These are phyloP conservation scores for Hamamelis virginiana DNA, from an alignment of 164 flowering plant genomes.

Conservation along the genomic window DNA sequence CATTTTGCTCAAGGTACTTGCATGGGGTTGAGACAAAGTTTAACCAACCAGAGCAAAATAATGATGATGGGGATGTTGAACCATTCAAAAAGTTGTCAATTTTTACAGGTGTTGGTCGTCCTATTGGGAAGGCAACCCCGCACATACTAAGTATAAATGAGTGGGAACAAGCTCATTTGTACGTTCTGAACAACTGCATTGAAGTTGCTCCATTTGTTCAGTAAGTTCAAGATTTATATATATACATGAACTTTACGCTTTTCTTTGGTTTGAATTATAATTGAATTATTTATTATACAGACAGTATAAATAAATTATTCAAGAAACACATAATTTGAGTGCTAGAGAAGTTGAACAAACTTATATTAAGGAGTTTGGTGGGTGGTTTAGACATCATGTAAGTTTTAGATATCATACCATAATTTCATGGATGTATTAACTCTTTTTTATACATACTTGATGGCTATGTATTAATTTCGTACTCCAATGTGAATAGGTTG, in stretches of 20 bases:
- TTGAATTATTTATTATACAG: too few relatives aligned
- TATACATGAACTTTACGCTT: too few relatives aligned
- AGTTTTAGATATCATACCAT: neutral
- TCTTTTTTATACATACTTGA: neutral
- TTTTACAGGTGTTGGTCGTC: neutral
- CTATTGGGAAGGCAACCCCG: neutral
- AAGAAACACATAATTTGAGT: too few relatives aligned
- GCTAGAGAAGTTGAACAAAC: neutral
- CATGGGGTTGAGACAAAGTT: slow-evolving; percentile 4
- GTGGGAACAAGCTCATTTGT: too few relatives aligned
- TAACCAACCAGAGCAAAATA: slow-evolving; percentile 5
- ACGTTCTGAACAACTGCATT: too few relatives aligned
- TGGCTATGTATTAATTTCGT: neutral
- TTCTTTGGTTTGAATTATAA: too few relatives aligned
- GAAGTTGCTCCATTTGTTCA: too few relatives aligned
- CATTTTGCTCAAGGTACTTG: slow-evolving; percentile 15
- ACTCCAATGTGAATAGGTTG: too few relatives aligned
- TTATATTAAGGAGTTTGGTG: neutral
- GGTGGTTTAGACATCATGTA: neutral
- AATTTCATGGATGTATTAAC: too few relatives aligned
- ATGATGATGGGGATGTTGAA: neutral
- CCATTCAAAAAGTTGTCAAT: neutral
- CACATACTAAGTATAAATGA: neutral
- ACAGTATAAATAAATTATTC: too few relatives aligned
- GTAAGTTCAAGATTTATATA: too few relatives aligned